A percentile compares a stretch with the other conserved stretches of the same genome.
phyloP scores from a whole-genome alignment of 306 rosid genomes.

The Casuarina glauca region DNA sequence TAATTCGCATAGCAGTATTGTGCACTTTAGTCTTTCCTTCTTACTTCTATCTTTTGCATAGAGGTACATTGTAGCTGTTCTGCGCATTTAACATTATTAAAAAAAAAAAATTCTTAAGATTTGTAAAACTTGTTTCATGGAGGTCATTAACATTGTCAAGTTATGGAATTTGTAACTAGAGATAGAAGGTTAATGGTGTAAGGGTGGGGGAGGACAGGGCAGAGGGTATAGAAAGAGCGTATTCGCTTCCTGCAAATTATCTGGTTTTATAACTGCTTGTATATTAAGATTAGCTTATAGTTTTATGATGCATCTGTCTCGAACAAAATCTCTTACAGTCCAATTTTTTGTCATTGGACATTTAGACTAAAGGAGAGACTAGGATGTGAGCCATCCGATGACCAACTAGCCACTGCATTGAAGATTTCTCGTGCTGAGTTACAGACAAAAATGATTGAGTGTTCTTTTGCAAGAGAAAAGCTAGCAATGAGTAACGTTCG shows the following conservation, averaged over 20 bases:
- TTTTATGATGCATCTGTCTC: background rate
- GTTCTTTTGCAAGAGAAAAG: conserved; percentile 84
- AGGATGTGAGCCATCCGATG: conserved; percentile 89
- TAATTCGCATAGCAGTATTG: background rate
- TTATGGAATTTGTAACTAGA: background rate
- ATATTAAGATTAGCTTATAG: too few relatives aligned
- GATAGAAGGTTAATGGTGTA: background rate
- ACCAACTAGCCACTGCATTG: conserved; percentile 76
- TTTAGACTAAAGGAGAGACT: conserved; percentile 75
- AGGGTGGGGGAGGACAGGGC: background rate
- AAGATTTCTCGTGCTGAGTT: conserved; percentile 72
- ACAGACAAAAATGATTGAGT: conserved; percentile 58
- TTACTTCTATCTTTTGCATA: background rate
- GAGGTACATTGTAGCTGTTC: background rate
- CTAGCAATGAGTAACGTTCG: conserved; percentile 97
- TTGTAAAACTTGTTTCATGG: background rate
- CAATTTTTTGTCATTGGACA: background rate
- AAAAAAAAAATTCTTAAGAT: background rate
- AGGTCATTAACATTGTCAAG: background rate
- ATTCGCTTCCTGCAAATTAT: background rate
- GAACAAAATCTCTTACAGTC: background rate
- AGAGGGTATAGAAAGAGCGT: background rate
- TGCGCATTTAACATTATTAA: background rate
- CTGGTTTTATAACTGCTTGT: background rate
- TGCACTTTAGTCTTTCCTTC: background rate